Conservation (phyloP, 805 yeast genomes). For the Metschnikowia cerradonensis region DNA sequence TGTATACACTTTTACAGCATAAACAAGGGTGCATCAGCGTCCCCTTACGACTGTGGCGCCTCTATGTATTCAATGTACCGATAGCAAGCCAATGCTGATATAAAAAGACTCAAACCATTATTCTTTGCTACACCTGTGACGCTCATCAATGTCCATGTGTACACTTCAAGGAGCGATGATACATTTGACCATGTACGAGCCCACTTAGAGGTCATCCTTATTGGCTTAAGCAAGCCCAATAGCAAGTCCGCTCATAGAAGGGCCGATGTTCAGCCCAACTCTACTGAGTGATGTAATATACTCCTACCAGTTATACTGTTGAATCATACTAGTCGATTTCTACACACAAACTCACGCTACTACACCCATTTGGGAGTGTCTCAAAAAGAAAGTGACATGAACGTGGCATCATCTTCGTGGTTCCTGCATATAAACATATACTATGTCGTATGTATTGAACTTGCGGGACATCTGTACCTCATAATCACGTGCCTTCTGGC, state of each 20-base stretch:
- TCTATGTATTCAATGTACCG: conserved; percentile 46
- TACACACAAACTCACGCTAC: too few relatives aligned
- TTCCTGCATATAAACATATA: too few relatives aligned
- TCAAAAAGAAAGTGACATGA: too few relatives aligned
- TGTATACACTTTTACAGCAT: conserved; percentile 49
- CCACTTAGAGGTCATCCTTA: conserved; percentile 11
- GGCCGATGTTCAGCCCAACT: too few relatives aligned
- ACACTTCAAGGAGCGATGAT: conserved; percentile 10
- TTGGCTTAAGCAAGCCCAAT: conserved; percentile 8
- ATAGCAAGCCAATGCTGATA: conserved; percentile 56
- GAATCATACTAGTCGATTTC: too few relatives aligned
- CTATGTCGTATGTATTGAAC: too few relatives aligned
- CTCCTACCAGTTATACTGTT: too few relatives aligned
- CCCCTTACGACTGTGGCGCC: conserved; percentile 66
- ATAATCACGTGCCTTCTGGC: too few relatives aligned
- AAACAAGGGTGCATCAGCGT: conserved; percentile 50
- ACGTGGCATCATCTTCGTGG: too few relatives aligned
- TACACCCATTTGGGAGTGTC: too few relatives aligned
- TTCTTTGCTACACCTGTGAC: conserved; percentile 77
- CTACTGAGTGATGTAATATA: too few relatives aligned
- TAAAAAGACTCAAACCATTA: conserved; percentile 52
- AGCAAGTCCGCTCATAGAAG: conserved; percentile 2
- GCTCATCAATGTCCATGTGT: conserved; percentile 28
- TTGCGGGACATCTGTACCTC: too few relatives aligned
- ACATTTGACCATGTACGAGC: conserved; percentile 12